Percentiles rank a stretch among this genome's conserved stretches.
Conservation (phyloP, 1,284 basidiomycete species). For the Cutaneotrichosporon sp. region DNA sequence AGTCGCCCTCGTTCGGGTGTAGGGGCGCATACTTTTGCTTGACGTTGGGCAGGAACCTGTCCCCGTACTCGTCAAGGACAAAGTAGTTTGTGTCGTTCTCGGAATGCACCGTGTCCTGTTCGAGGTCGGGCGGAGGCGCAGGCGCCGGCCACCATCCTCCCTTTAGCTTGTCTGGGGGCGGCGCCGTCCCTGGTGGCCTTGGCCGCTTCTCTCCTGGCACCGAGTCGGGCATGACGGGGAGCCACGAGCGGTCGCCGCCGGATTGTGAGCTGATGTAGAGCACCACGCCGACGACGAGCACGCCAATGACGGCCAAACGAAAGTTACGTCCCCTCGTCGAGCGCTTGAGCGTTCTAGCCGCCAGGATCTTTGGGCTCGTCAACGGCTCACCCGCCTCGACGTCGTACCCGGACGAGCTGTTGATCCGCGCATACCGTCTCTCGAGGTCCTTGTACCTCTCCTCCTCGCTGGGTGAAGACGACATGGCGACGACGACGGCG, state of each 20-base stretch:
- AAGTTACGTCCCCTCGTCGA: background rate
- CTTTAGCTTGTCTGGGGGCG: background rate
- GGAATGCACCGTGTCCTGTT: background rate
- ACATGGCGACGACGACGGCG: background rate
- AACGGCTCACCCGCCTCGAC: slow-evolving; percentile 2
- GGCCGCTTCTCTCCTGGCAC: background rate
- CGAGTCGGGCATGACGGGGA: background rate
- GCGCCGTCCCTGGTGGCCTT: background rate
- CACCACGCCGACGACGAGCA: background rate
- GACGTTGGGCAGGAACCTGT: slow-evolving; percentile 23
- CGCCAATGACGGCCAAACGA: slow-evolving; percentile 5
- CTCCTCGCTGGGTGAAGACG: background rate
- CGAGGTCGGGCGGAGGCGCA: slow-evolving; percentile 2
- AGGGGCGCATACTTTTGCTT: slow-evolving; percentile 25
- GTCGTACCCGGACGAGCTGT: background rate
- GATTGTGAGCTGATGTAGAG: slow-evolving; percentile 4
- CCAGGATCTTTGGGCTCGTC: too few relatives aligned
- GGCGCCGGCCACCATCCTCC: background rate
- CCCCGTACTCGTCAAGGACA: slow-evolving; percentile 28
- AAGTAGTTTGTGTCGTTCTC: slow-evolving; percentile 8
- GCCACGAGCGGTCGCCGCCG: background rate
- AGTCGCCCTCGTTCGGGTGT: slow-evolving; percentile 28
- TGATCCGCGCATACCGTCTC: background rate
- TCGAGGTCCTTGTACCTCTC: background rate
- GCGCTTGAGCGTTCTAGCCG: too few relatives aligned